These are phyloP conservation scores for Thielaviopsis punctulata DNA, from an alignment of 2,329 filamentous ascomycete species.

Conservation along the genomic window DNA sequence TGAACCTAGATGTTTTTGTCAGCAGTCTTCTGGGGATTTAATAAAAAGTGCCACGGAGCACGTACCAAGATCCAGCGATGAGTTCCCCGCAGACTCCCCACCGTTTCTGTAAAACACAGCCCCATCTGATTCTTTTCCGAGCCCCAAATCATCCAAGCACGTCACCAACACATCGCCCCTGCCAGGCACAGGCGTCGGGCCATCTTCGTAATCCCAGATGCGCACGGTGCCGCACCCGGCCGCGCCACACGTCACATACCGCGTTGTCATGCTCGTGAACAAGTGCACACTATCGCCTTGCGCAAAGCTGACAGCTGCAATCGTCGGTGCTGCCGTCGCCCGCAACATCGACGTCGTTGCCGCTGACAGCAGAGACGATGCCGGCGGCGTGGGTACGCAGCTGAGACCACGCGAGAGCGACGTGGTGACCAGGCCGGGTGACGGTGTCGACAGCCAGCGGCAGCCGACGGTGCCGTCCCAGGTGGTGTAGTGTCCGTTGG, in stretches of 20 bases:
- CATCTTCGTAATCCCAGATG: conserved; percentile 2
- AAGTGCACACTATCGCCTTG: conserved; percentile 8
- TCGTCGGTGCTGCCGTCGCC: neutral
- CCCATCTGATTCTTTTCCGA: neutral
- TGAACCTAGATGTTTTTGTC: too few species aligned
- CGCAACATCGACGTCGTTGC: neutral
- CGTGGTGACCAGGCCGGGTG: neutral
- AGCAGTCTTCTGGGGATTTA: too few species aligned
- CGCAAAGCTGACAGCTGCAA: conserved; percentile 1
- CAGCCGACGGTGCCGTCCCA: conserved; percentile 9
- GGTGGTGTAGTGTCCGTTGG: conserved; percentile 6
- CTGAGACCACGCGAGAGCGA: conserved; percentile 5
- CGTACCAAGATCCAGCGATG: neutral
- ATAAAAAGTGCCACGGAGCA: too few species aligned
- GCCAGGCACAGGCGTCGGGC: neutral
- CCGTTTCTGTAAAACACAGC: neutral
- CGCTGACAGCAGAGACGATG: too few species aligned
- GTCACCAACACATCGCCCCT: conserved; percentile 1
- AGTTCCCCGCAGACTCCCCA: neutral
- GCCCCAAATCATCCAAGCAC: conserved; percentile 7
- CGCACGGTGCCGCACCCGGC: conserved; percentile 5
- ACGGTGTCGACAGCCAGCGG: neutral
- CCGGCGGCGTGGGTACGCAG: neutral
- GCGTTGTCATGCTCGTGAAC: conserved; percentile 7
- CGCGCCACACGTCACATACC: neutral